Evolutionary conservation across 2,329 filamentous ascomycete genomes (phyloP).

Genomic region (Cladosporium sphaerospermum): DNA sequence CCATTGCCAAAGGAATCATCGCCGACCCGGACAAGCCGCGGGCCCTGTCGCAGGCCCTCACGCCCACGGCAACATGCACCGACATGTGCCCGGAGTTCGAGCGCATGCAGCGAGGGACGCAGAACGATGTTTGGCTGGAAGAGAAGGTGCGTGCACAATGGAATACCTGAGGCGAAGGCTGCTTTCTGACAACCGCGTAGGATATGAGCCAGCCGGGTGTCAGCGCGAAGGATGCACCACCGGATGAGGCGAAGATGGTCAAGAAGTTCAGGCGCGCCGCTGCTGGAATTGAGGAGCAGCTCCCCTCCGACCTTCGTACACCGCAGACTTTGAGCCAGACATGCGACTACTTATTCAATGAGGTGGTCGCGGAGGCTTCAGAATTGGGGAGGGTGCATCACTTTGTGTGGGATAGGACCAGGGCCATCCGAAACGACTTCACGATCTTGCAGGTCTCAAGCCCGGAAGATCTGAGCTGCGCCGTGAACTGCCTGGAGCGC

Average conservation of each 20-base stretch:
- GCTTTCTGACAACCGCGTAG: conserved; percentile 24
- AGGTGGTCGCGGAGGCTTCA: conserved; percentile 46
- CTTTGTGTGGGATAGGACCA: conserved; percentile 61
- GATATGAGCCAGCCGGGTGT: conserved; percentile 24
- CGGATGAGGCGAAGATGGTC: conserved; percentile 53
- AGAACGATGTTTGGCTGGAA: conserved; percentile 55
- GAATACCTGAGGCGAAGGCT: neutral
- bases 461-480: conserved; percentile 49
- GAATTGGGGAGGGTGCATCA: conserved; percentile 50
- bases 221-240: conserved; percentile 29
- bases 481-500: conserved; percentile 56
- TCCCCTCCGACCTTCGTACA: conserved; percentile 58
- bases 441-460: conserved; percentile 56
- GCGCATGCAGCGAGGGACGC: conserved; percentile 54
- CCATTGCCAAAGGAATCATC: conserved; percentile 49
- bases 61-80: conserved; percentile 54
- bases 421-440: conserved; percentile 60
- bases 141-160: conserved; percentile 46
- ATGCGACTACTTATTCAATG: conserved; percentile 38
- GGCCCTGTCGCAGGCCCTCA: conserved; percentile 54
- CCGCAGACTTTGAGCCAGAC: conserved; percentile 42
- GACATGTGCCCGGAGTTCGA: conserved; percentile 62
- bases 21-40: conserved; percentile 56
- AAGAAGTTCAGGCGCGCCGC: conserved; percentile 59
- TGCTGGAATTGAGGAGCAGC: conserved; percentile 56